Percentiles rank a stretch among this genome's conserved stretches.
Evolutionary conservation across 2,329 filamentous ascomycete species (phyloP).

Genomic region (Blumeriella jaapii): DNA sequence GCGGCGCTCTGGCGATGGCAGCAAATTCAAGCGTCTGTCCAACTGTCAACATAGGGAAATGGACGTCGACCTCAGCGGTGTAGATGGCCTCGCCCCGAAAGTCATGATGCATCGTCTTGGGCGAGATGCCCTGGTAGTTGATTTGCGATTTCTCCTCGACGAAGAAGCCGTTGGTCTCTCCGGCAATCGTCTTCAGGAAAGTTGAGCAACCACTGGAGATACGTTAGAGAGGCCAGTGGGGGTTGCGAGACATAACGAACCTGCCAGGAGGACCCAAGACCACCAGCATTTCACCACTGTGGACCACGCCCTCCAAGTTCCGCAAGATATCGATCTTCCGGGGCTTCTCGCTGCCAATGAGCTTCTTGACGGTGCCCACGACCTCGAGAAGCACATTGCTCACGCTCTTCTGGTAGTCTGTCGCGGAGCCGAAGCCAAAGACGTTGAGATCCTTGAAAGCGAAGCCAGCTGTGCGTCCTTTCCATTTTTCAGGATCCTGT

Average conservation of each 20-base stretch:
- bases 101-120: constrained; percentile 40
- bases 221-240: not conserved
- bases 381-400: constrained; percentile 44
- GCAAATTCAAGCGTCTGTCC: constrained; percentile 65
- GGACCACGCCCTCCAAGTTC: constrained; percentile 50
- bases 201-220: constrained; percentile 43
- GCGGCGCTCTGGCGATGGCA: constrained; percentile 53
- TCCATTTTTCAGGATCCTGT: constrained; percentile 42
- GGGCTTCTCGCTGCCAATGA: constrained; percentile 41
- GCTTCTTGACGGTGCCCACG: constrained; percentile 31
- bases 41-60: constrained; percentile 65
- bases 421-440: constrained; percentile 53
- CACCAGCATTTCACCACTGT: constrained; percentile 53
- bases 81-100: constrained; percentile 53
- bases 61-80: constrained; percentile 62
- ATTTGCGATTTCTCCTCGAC: constrained; percentile 39
- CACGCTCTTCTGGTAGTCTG: constrained; percentile 60
- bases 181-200: constrained; percentile 44
- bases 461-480: constrained; percentile 46
- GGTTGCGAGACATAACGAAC: constrained; percentile 19
- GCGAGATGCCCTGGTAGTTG: constrained; percentile 50
- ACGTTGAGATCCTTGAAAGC: constrained; percentile 58
- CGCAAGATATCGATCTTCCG: constrained; percentile 44
- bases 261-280: constrained; percentile 55
- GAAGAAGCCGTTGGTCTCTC: constrained; percentile 43